A percentile compares a stretch with the other conserved stretches of the same genome.
Conservation (phyloP, 2,329 filamentous ascomycete genomes). For the Ascochyta rabiei region DNA sequence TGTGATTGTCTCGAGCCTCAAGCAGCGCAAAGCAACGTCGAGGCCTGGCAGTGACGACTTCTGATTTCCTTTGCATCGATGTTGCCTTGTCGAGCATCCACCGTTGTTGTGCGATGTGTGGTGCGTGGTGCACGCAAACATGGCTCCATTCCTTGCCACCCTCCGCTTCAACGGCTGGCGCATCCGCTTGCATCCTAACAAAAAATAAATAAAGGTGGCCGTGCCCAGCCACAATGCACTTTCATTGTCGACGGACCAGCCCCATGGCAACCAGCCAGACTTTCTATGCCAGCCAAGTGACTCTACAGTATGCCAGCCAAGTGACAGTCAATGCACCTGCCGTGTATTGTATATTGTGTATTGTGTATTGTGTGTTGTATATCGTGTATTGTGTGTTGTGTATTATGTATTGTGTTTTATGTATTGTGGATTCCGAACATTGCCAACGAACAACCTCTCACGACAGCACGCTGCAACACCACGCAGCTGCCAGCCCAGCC, state of each 20-base stretch:
- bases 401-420: too few relatives aligned
- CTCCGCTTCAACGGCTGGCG: neutral
- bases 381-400: too few relatives aligned
- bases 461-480: neutral
- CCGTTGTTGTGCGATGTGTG: neutral
- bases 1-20: neutral
- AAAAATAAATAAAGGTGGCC: neutral
- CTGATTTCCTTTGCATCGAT: neutral
- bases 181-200: slow-evolving; percentile 7
- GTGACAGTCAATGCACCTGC: too few relatives aligned
- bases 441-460: neutral
- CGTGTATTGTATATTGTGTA: too few relatives aligned
- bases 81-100: neutral
- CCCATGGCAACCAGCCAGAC: neutral
- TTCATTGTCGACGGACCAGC: neutral
- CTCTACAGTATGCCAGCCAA: neutral
- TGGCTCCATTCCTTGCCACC: neutral
- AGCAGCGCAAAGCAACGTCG: neutral
- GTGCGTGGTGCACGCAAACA: neutral
- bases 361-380: too few relatives aligned
- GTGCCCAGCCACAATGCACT: neutral
- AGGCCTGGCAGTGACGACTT: too few relatives aligned
- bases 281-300: too few relatives aligned
- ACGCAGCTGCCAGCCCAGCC: too few relatives aligned
- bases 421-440: too few relatives aligned